A percentile compares a stretch with the other conserved stretches of the same genome.
Evolutionary conservation across 2,329 filamentous ascomycete species (phyloP).

Genomic region (Nothopassalora personata): DNA sequence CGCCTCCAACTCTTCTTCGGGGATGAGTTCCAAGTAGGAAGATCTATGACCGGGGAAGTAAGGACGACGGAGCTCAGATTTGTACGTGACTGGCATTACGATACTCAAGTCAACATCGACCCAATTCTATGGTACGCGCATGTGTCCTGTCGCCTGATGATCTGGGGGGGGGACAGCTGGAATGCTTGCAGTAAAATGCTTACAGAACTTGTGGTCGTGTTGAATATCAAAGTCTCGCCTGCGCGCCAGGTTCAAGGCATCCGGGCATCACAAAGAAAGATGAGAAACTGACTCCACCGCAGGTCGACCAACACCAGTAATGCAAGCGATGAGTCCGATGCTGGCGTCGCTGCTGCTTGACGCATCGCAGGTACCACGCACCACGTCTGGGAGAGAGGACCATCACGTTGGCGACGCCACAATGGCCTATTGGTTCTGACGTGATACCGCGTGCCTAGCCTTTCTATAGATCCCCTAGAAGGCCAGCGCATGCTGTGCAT

Average conservation of each 20-base stretch:
- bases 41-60: conserved; percentile 26
- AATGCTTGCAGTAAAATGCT: background rate
- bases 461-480: too few species aligned
- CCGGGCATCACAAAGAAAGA: too few species aligned
- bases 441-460: too few species aligned
- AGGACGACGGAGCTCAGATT: conserved; percentile 18
- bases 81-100: conserved; percentile 19
- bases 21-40: conserved; percentile 27
- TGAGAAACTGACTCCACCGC: background rate
- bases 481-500: too few species aligned
- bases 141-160: background rate
- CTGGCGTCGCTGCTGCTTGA: background rate
- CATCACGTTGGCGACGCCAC: background rate
- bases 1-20: conserved; percentile 26
- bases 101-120: conserved; percentile 2
- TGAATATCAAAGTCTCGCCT: background rate
- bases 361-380: background rate
- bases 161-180: background rate
- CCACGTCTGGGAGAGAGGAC: background rate
- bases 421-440: background rate
- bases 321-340: background rate
- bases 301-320: background rate
- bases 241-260: background rate
- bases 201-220: conserved; percentile 1
- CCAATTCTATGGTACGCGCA: background rate